These are phyloP conservation scores for Phialophora expanda DNA, from an alignment of 2,329 filamentous ascomycete genomes.

Conservation along the genomic window DNA sequence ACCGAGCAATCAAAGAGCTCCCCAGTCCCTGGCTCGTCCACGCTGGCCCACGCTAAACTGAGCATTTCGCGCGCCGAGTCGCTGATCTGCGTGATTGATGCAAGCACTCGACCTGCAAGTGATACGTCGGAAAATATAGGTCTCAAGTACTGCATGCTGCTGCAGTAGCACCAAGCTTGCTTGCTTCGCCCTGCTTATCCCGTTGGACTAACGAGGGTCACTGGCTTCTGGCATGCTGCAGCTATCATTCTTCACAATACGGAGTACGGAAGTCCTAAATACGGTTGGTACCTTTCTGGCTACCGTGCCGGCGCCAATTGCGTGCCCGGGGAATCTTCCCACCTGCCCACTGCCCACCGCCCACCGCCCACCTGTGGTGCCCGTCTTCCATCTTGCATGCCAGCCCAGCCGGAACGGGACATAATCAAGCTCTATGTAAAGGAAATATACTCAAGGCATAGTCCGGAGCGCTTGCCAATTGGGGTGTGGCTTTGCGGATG, in stretches of 20 bases:
- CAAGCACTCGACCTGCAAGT: constrained; percentile 15
- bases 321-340: not conserved
- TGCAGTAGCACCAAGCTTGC: not conserved
- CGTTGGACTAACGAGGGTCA: not conserved
- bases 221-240: not conserved
- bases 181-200: not conserved
- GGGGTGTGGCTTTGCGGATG: not conserved
- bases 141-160: not conserved
- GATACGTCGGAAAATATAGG: constrained; percentile 3
- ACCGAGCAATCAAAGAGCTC: not conserved
- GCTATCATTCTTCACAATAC: not conserved
- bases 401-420: not conserved
- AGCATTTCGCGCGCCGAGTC: not conserved
- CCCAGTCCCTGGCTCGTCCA: not conserved
- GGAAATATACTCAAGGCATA: not conserved
- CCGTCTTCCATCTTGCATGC: not conserved
- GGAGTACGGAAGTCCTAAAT: not conserved
- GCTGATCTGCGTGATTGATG: constrained; percentile 4
- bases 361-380: not conserved
- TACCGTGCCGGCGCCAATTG: not conserved
- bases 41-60: not conserved
- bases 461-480: not conserved
- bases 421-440: not conserved
- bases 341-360: not conserved
- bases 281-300: not conserved